These are phyloP conservation scores for sweet orange (Citrus sinensis) DNA, from an alignment of 345 rosid genomes.

Conservation along the genomic window DVS_A1.0 CM039163.1:11775001-11775500, in stretches of 20 bases:
- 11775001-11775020: background rate
- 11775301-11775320: slow-evolving; percentile 83
- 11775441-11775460: background rate
- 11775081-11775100: slow-evolving; percentile 84
- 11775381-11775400: background rate
- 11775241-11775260: slow-evolving; percentile 82
- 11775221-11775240: slow-evolving; percentile 89
- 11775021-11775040: slow-evolving; percentile 56
- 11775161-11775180: background rate
- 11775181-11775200: slow-evolving; percentile 8
- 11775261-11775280: slow-evolving; percentile 88
- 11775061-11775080: slow-evolving; percentile 98
- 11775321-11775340: slow-evolving; percentile 1
- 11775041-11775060: slow-evolving; percentile 94
- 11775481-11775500: background rate
- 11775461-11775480: background rate
- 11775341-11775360: background rate
- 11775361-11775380: background rate
- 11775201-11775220: slow-evolving; percentile 81
- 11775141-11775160: background rate
- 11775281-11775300: slow-evolving; percentile 91
- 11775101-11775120: slow-evolving; percentile 94
- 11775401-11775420: background rate
- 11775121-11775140: background rate
- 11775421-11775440: background rate